phyloP scores from a whole-genome alignment of 2,329 filamentous ascomycete genomes.

The Pseudogymnoascus sp. region DNA sequence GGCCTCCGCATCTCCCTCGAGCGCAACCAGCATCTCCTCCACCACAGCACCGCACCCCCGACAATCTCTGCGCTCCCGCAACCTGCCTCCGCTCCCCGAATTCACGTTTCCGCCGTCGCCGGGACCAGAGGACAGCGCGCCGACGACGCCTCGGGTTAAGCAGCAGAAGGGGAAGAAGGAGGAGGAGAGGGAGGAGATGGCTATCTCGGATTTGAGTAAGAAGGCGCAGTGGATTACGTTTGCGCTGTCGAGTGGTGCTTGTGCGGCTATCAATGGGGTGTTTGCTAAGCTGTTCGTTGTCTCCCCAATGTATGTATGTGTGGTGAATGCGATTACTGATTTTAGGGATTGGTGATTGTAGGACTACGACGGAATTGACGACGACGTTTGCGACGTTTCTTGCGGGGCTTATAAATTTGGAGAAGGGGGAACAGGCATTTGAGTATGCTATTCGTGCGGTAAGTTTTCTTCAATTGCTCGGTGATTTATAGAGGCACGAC shows the following conservation, averaged over 20 bases:
- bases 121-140: background rate
- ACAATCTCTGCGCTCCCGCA: constrained; percentile 69
- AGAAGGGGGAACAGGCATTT: constrained; percentile 36
- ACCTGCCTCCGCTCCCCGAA: background rate
- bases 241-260: constrained; percentile 65
- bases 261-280: constrained; percentile 72
- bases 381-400: constrained; percentile 40
- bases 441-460: constrained; percentile 43
- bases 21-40: constrained; percentile 94
- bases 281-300: constrained; percentile 68
- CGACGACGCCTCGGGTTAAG: background rate
- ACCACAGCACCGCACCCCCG: constrained; percentile 90
- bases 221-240: constrained; percentile 54
- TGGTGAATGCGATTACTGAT: background rate
- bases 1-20: constrained; percentile 75
- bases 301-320: background rate
- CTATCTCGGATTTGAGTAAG: constrained; percentile 25
- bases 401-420: constrained; percentile 36
- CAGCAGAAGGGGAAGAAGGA: constrained; percentile 6
- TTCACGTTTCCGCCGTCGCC: constrained; percentile 4
- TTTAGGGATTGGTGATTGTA: constrained; percentile 17
- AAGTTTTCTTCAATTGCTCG: constrained; percentile 21
- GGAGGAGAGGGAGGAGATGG: constrained; percentile 20
- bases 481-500: background rate
- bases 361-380: constrained; percentile 49